phyloP scores from a whole-genome alignment of 2,329 filamentous ascomycete genomes.

The Ophiocordyceps unilateralis region DNA sequence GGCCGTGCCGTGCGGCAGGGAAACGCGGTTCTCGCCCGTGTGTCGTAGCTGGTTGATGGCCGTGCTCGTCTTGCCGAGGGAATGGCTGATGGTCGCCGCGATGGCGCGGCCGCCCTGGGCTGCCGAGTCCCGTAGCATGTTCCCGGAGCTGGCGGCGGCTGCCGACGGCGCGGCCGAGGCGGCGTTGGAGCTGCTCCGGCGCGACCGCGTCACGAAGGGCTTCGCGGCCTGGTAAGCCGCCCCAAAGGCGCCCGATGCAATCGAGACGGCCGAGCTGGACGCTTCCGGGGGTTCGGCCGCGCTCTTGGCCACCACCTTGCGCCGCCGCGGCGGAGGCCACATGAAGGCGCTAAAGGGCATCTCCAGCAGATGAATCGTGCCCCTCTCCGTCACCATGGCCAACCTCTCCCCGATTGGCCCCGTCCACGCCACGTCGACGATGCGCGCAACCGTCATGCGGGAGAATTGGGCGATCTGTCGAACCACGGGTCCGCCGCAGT shows the following conservation, averaged over 20 bases:
- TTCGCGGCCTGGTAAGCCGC: slow-evolving; percentile 54
- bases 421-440: slow-evolving; percentile 82
- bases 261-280: slow-evolving; percentile 40
- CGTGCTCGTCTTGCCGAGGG: slow-evolving; percentile 55
- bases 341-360: slow-evolving; percentile 68
- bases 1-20: slow-evolving; percentile 40
- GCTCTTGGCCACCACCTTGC: slow-evolving; percentile 24
- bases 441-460: slow-evolving; percentile 77
- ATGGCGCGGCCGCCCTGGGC: slow-evolving; percentile 57
- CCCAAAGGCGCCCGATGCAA: slow-evolving; percentile 53
- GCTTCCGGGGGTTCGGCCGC: slow-evolving; percentile 30
- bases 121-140: slow-evolving; percentile 38
- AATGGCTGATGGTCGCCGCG: slow-evolving; percentile 57
- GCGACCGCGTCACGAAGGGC: slow-evolving; percentile 37
- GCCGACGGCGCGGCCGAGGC: neutral
- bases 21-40: slow-evolving; percentile 57
- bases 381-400: slow-evolving; percentile 81
- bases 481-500: slow-evolving; percentile 38
- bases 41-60: slow-evolving; percentile 55
- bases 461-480: slow-evolving; percentile 79
- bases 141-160: slow-evolving; percentile 11
- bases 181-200: slow-evolving; percentile 26
- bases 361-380: slow-evolving; percentile 87
- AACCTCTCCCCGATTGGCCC: slow-evolving; percentile 64
- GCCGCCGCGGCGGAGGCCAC: slow-evolving; percentile 61